Evolutionary conservation across 1,139 yeast species (phyloP), one percentile per base, ranked within the genome.

Genomic region (Eremothecium coryli): DNA sequence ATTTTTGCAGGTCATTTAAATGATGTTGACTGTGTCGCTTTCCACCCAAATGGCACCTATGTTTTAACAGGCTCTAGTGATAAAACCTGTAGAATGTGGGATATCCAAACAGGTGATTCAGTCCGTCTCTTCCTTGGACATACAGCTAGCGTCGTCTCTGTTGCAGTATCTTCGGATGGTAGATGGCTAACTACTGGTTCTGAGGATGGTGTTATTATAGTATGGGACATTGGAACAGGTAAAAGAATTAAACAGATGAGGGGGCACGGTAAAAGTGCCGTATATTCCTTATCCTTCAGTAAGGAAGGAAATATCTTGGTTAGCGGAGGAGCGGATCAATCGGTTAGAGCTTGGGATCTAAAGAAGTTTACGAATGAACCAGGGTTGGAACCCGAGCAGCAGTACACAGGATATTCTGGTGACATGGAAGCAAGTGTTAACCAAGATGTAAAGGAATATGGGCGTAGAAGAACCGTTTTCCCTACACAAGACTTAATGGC

Each of bases 11-110:
- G 99, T 0, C 99, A 93, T 60, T 71, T 88, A 48, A 82, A 86
- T 52, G 99, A 93, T 62, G 98, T 93, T 28, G 98, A 93, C 55
- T 77, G 90, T 49, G 94, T 90, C 26, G 79, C 79, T 32, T 93
- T 90, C 70, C 98, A 93, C 62, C 98, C 98, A 15, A 93, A 93
- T 56, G 86, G 95, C 13, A 81, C 88, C 33, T 90, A 93, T 54
- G 78, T 90, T 5, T 79, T 90, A 49, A 88, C 98, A 0, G 98
- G 98, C 2, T 85, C 95, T 4, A 76, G 90, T 41, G 99, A 93
- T 61, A 84, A 85, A 62, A 85, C 97, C 0, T 81, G 94, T 53
- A 70, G 98, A 46, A 84, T 93, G 96, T 93, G 99, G 99, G 98
- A 93, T 59, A 76, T 93, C 22, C 75, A 79, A 33, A 73, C 78